phyloP scores from a whole-genome alignment of 768 basidiomycete genomes.

The Mycena haematopus region DNA sequence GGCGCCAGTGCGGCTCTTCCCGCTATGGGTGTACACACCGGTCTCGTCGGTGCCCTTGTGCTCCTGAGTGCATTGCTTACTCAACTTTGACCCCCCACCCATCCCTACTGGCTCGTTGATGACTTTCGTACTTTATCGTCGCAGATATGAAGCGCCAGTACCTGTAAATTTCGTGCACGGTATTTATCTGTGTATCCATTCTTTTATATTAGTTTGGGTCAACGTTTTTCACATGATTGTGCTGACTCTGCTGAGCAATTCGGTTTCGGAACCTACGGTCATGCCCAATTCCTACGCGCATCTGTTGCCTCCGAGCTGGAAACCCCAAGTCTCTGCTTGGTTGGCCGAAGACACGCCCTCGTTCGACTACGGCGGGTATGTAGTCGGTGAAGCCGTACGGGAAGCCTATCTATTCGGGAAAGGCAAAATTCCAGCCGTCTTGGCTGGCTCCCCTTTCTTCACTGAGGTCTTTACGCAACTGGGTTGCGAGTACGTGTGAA shows the following conservation, averaged over 20 bases:
- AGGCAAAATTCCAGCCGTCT: constrained; percentile 74
- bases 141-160: constrained; percentile 6
- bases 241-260: not conserved
- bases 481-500: constrained; percentile 85
- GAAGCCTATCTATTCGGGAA: constrained; percentile 93
- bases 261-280: not conserved
- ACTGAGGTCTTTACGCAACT: constrained; percentile 90
- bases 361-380: constrained; percentile 95
- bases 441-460: constrained; percentile 96
- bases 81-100: constrained; percentile 26
- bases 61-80: constrained; percentile 44
- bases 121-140: constrained; percentile 6
- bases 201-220: not conserved
- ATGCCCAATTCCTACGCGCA: constrained; percentile 56
- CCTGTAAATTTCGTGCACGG: not conserved
- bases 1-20: constrained; percentile 38
- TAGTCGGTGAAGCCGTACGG: constrained; percentile 88
- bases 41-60: constrained; percentile 43
- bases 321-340: constrained; percentile 79
- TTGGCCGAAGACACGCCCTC: constrained; percentile 93
- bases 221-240: not conserved
- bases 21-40: constrained; percentile 36
- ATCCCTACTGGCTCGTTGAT: constrained; percentile 2
- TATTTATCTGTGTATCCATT: not conserved
- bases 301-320: constrained; percentile 95